Base-by-base conservation (phyloP, 345 rosid genomes). In the Euphorbia lathyris region DNA sequence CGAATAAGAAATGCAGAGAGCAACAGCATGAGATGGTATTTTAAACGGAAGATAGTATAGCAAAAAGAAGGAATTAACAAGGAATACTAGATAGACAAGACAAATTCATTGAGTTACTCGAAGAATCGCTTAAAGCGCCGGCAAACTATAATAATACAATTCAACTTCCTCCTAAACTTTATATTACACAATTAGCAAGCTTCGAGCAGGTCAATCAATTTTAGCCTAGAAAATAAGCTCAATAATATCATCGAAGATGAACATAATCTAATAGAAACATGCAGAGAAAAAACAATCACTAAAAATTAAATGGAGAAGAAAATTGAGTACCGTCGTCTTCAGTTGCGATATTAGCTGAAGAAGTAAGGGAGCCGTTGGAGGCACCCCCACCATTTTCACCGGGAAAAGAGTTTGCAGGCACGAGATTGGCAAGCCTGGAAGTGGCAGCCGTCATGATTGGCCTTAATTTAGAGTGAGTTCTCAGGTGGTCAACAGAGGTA, bases 321-420 rank as follows among this genome's bases (percentile, higher is more conserved):
- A 7, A 45, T 19, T 42, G 34, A 48, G 66, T 66, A 86, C 96
- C 98, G 63, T 86, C 90, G 48, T 86, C 87, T 58, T 84, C 88
- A 64, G 77, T 8, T 19, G 36, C 22, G n/a, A 60, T 12, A 40
- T 51, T 29, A 53, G 74, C 48, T 10, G 90, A 61, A 63, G 84
- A 71, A 66, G 82, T 53, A 26, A 67, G 58, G 1, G 80, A 72
- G 65, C 74, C 87, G 63, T 75, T 76, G 60, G 80, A 59, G 65
- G 40, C 73, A n/a, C n/a, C n/a, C n/a, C n/a, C n/a, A n/a, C n/a
- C 84, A 71, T 83, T 82, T 82, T 90, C 95, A 20, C 83, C 67
- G 9, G 65, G 74, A 63, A 74, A 67, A 0, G 90, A 69, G 74
- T 51, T 59, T 22, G 77, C 23, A 17, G 93, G 85, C 62, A 80